Evolutionary conservation across 148 eudicot species (phyloP), one percentile per base, ranked within the genome.

Genomic region (Camellia japonica): DNA sequence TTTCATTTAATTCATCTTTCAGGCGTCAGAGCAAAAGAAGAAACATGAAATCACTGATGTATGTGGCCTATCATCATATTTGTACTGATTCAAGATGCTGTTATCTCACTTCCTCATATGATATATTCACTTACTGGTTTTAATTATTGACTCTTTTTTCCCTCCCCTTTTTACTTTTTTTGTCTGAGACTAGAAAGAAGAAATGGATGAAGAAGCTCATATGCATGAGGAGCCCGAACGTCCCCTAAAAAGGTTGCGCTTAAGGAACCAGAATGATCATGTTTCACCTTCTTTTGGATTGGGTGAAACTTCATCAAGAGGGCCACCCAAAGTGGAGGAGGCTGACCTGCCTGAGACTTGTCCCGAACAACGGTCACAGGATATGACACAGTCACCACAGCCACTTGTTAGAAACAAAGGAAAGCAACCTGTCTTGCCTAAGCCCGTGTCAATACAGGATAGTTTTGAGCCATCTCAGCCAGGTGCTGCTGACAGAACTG

Each of bases 211-310:
- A 30, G 38, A 30, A 30, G 38, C 38, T 30, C 38, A 30, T 1
- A 30, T 30, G 38, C 38, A 30, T 55, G 90, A 87, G 14, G 95
- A 91, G 82, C 81, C 86, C 78, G 96, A 90, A 82, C 87, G 89
- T 61, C 99, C 97, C 16, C 81, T 93, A 68, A 96, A 96, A 83
- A 90, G 98, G 82, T 76, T 89, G 82, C 90, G 95, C 55, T 71
- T 60, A 67, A 86, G 82, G 79, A 69, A 86, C 79, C 91, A 85
- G 85, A 80, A 84, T 47, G 85, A 71, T 73, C 88, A 85, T 62
- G 86, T 58, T 73, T 79, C 88, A 62, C 51, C 85, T 18, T 82
- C 86, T 12, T 51, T 84, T 46, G 46, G 65, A 12, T 19, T 79
- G 18, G 81, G 85, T 83, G 89, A 75, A 71, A 68, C 41, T 70